These are phyloP conservation scores for Nasturtium officinale DNA, from an alignment of 345 rosid species.

Conservation along the genomic window DNA sequence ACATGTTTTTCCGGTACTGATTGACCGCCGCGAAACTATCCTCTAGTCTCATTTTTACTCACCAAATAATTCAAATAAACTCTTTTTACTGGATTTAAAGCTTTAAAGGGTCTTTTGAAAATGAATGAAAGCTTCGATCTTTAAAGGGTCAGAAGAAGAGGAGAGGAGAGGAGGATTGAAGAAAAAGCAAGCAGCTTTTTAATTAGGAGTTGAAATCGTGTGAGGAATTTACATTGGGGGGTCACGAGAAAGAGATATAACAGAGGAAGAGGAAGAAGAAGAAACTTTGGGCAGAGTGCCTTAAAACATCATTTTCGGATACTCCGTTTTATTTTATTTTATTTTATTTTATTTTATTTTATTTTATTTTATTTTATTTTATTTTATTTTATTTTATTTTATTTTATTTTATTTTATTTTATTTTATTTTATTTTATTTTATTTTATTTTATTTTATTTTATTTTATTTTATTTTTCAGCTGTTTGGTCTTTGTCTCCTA, in stretches of 20 bases:
- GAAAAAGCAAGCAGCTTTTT: conserved; percentile 32
- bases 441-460: neutral
- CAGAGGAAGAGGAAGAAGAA: conserved; percentile 42
- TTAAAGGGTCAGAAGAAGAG: conserved; percentile 8
- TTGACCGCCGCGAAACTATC: conserved; percentile 35
- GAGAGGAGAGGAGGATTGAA: neutral
- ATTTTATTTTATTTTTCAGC: neutral
- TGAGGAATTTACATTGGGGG: conserved; percentile 42
- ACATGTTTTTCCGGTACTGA: conserved; percentile 33
- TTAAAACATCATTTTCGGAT: conserved; percentile 38
- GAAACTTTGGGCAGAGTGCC: conserved; percentile 47
- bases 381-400: neutral
- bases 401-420: neutral
- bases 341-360: neutral
- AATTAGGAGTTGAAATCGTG: conserved; percentile 25
- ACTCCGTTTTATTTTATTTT: conserved; percentile 28
- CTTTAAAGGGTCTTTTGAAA: conserved; percentile 12
- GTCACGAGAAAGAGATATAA: conserved; percentile 43
- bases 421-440: neutral
- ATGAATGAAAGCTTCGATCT: conserved; percentile 27
- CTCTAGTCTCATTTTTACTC: conserved; percentile 32
- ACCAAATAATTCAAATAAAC: neutral
- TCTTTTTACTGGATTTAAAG: neutral
- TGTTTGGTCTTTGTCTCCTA: conserved; percentile 35
- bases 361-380: neutral